Percentiles rank a stretch among this genome's conserved stretches.
Conservation (phyloP, 2,329 filamentous ascomycete species). For the Colletotrichum ledebouriae region DNA sequence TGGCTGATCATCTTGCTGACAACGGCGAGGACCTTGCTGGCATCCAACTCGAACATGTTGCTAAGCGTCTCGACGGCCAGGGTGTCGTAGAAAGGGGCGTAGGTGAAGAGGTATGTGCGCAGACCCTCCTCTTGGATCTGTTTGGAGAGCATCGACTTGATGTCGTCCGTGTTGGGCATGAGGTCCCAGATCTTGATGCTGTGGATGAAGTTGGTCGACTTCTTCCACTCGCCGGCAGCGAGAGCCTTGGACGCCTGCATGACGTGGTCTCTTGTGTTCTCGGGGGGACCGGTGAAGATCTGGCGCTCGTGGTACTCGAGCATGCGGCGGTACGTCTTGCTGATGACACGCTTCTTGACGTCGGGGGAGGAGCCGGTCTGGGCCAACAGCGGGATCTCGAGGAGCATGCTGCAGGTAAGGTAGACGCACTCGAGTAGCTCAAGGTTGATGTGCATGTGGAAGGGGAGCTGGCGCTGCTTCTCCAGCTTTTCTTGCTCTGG, state of each 20-base stretch:
- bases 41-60: constrained; percentile 93
- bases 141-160: constrained; percentile 96
- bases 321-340: constrained; percentile 99
- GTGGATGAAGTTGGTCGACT: constrained; percentile 92
- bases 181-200: constrained; percentile 99
- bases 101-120: constrained; percentile 98
- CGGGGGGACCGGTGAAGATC: constrained; percentile 97
- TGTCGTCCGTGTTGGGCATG: constrained; percentile 91
- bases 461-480: constrained; percentile 96
- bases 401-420: constrained; percentile 98
- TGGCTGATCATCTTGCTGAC: constrained; percentile 99
- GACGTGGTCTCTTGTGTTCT: constrained; percentile 99
- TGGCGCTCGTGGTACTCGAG: constrained; percentile 99
- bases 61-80: constrained; percentile 88
- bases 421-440: constrained; percentile 98
- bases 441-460: constrained; percentile 99
- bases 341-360: constrained; percentile 97
- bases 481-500: constrained; percentile 98
- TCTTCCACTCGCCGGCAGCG: constrained; percentile 98
- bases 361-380: constrained; percentile 97
- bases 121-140: constrained; percentile 99
- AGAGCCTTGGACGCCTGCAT: constrained; percentile 99
- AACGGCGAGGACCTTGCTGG: constrained; percentile 92
- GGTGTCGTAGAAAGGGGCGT: constrained; percentile 99
- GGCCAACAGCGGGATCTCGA: constrained; percentile 96